A percentile compares a stretch with the other conserved stretches of the same genome.
Evolutionary conservation across 2,329 filamentous ascomycete species (phyloP).

Genomic region (Sclerotinia subarctica): DNA sequence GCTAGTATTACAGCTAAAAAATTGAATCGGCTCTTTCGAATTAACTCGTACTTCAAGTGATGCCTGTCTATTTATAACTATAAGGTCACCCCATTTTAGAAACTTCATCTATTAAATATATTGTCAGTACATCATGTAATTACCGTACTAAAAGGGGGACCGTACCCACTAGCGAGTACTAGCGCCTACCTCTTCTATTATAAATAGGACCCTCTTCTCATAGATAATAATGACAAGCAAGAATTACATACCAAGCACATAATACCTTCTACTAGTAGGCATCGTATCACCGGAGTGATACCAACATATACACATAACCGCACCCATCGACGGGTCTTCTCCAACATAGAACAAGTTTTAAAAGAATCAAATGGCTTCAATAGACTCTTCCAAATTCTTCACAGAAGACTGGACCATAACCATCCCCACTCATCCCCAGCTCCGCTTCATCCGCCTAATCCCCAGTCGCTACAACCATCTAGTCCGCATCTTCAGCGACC

Average conservation of each 20-base stretch:
- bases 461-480: constrained; percentile 12
- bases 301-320: too few species aligned
- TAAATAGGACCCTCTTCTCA: too few species aligned
- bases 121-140: too few species aligned
- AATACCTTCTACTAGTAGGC: too few species aligned
- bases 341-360: background rate
- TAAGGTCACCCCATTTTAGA: background rate
- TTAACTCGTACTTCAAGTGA: background rate
- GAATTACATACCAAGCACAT: too few species aligned
- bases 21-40: background rate
- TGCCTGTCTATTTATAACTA: background rate
- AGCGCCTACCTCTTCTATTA: too few species aligned
- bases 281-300: too few species aligned
- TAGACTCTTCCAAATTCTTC: constrained; percentile 19
- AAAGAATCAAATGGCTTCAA: background rate
- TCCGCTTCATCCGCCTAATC: constrained; percentile 23
- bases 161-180: too few species aligned
- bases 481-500: constrained; percentile 14
- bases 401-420: constrained; percentile 25
- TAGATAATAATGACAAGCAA: too few species aligned
- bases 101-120: background rate
- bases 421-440: constrained; percentile 20
- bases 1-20: background rate
- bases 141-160: too few species aligned
- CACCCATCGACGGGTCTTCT: background rate